Conservation (phyloP, 495 filamentous ascomycete species). For the Podospora pseudocomata region DNA sequence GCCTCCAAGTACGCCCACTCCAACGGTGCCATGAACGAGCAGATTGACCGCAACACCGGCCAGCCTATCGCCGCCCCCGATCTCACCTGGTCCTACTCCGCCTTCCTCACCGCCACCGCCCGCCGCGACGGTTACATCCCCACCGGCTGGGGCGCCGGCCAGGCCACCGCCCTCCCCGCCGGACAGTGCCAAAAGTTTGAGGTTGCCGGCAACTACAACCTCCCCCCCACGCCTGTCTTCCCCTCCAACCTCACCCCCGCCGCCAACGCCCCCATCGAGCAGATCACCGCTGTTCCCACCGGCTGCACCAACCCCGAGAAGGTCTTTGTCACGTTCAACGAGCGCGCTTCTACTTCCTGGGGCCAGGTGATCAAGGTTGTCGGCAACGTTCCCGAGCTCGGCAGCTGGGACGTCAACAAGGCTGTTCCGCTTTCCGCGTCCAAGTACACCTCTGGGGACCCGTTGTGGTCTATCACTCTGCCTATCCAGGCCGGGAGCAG, state of each 20-base stretch:
- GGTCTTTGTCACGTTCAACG: slow-evolving; percentile 59
- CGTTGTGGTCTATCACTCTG: slow-evolving; percentile 55
- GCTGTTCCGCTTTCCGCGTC: slow-evolving; percentile 52
- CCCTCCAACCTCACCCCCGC: slow-evolving; percentile 50
- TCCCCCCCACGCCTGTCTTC: slow-evolving; percentile 53
- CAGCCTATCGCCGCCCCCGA: slow-evolving; percentile 53
- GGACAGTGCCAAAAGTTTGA: slow-evolving; percentile 48
- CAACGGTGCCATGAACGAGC: slow-evolving; percentile 58
- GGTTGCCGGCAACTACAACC: slow-evolving; percentile 56
- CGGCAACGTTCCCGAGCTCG: slow-evolving; percentile 54
- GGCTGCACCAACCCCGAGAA: slow-evolving; percentile 43
- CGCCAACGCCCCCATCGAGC: slow-evolving; percentile 26
- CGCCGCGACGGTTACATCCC: slow-evolving; percentile 49
- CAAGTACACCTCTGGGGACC: slow-evolving; percentile 53
- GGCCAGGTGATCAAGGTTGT: slow-evolving; percentile 60
- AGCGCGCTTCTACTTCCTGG: slow-evolving; percentile 49
- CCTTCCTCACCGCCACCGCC: slow-evolving; percentile 59
- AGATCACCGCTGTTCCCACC: slow-evolving; percentile 28
- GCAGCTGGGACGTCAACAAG: slow-evolving; percentile 51
- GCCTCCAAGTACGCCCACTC: slow-evolving; percentile 46
- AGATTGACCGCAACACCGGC: slow-evolving; percentile 54
- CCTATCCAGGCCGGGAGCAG: slow-evolving; percentile 48
- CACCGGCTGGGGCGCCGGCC: slow-evolving; percentile 49
- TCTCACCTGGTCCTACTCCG: slow-evolving; percentile 66
- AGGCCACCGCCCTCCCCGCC: slow-evolving; percentile 48